Conservation (phyloP, 805 yeast species). For the Cyberlindnera veronae region DNA sequence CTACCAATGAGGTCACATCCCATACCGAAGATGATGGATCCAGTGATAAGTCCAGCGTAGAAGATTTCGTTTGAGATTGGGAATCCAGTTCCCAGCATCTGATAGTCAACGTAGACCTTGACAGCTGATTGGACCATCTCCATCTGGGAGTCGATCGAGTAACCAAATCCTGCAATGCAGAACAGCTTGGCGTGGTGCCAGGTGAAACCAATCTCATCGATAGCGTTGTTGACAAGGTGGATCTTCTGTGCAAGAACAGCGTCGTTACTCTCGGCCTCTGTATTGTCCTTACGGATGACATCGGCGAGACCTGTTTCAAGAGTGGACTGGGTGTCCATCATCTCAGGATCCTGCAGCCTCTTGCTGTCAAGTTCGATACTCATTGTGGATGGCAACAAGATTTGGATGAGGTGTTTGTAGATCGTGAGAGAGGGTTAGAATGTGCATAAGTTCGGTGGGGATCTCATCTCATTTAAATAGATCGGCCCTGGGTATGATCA, state of each 20-base stretch:
- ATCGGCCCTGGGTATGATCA: too few species aligned
- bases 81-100: conserved; percentile 37
- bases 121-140: conserved; percentile 45
- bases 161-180: conserved; percentile 49
- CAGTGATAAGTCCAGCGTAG: conserved; percentile 46
- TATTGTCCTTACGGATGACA: conserved; percentile 9
- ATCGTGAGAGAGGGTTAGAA: too few species aligned
- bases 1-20: conserved; percentile 50
- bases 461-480: too few species aligned
- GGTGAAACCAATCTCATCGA: conserved; percentile 61
- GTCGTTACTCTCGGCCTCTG: conserved; percentile 30
- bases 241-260: conserved; percentile 33
- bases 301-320: conserved; percentile 10
- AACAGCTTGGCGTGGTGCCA: conserved; percentile 45
- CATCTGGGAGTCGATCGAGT: conserved; percentile 49
- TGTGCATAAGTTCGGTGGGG: too few species aligned
- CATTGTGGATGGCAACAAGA: not conserved
- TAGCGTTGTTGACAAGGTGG: conserved; percentile 46
- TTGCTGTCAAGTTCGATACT: conserved; percentile 3
- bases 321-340: conserved; percentile 10
- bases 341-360: conserved; percentile 4
- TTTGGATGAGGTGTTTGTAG: not conserved
- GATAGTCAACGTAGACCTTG: conserved; percentile 42
- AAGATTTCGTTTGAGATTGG: conserved; percentile 44
- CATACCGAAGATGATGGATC: conserved; percentile 49